phyloP scores from a whole-genome alignment of 805 yeast genomes.

The Wickerhamiella domercqiae region DNA sequence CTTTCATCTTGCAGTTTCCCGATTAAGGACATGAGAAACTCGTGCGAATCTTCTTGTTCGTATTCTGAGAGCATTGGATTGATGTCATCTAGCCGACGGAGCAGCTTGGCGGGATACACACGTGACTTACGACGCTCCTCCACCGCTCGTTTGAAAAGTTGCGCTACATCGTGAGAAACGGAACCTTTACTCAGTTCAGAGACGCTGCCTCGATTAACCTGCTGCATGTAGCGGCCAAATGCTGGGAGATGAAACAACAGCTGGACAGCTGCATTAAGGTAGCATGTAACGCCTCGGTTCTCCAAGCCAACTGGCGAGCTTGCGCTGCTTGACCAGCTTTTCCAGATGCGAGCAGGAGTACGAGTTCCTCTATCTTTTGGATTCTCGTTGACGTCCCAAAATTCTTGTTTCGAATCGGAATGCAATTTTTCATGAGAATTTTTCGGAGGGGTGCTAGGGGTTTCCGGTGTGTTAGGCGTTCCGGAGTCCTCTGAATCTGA shows the following conservation, averaged over 20 bases:
- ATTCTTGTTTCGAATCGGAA: slow-evolving; percentile 17
- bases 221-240: slow-evolving; percentile 63
- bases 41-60: slow-evolving; percentile 98
- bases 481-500: not conserved
- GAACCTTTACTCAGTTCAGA: slow-evolving; percentile 13
- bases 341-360: slow-evolving; percentile 40
- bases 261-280: slow-evolving; percentile 91
- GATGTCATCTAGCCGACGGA: slow-evolving; percentile 59
- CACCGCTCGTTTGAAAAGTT: slow-evolving; percentile 16
- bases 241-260: slow-evolving; percentile 85
- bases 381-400: slow-evolving; percentile 44
- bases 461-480: too few species aligned
- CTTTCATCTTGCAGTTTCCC: slow-evolving; percentile 81
- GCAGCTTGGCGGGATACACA: slow-evolving; percentile 62
- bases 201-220: slow-evolving; percentile 41
- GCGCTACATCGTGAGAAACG: slow-evolving; percentile 23
- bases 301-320: slow-evolving; percentile 53
- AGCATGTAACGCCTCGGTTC: slow-evolving; percentile 92
- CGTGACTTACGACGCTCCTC: slow-evolving; percentile 27
- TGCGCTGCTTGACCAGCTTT: slow-evolving; percentile 40
- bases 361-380: slow-evolving; percentile 50
- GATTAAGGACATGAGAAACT: slow-evolving; percentile 84
- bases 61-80: slow-evolving; percentile 94
- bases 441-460: too few species aligned
- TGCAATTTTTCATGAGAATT: too few species aligned